These are phyloP conservation scores for Calonectria naviculata DNA, from an alignment of 2,329 filamentous ascomycete genomes.

Conservation along the genomic window DNA sequence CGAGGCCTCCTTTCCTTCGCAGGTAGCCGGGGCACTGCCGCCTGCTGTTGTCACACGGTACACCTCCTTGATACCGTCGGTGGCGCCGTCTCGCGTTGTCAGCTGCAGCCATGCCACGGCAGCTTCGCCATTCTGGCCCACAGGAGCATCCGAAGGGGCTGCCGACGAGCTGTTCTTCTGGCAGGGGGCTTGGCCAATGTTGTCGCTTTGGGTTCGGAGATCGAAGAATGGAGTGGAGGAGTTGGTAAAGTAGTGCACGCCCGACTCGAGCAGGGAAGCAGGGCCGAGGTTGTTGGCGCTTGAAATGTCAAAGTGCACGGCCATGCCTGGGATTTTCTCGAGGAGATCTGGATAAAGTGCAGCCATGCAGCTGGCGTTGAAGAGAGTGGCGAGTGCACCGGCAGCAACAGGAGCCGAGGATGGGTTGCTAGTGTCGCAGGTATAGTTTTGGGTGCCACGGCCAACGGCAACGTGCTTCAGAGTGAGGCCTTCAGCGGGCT, in stretches of 20 bases:
- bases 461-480: slow-evolving; percentile 87
- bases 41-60: slow-evolving; percentile 89
- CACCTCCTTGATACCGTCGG: slow-evolving; percentile 75
- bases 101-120: slow-evolving; percentile 88
- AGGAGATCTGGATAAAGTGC: slow-evolving; percentile 76
- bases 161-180: slow-evolving; percentile 69
- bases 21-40: slow-evolving; percentile 79
- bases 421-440: slow-evolving; percentile 73
- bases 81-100: slow-evolving; percentile 61
- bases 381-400: slow-evolving; percentile 86
- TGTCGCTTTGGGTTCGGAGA: slow-evolving; percentile 67
- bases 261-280: slow-evolving; percentile 72
- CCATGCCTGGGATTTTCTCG: slow-evolving; percentile 71
- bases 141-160: slow-evolving; percentile 71
- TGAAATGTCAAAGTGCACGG: slow-evolving; percentile 73
- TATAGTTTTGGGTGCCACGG: slow-evolving; percentile 94
- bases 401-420: slow-evolving; percentile 70
- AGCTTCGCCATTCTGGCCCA: slow-evolving; percentile 71
- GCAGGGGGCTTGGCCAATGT: slow-evolving; percentile 70
- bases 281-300: slow-evolving; percentile 59
- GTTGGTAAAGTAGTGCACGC: slow-evolving; percentile 85
- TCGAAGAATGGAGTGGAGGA: slow-evolving; percentile 82
- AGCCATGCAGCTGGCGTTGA: slow-evolving; percentile 86
- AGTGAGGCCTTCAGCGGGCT: slow-evolving; percentile 67
- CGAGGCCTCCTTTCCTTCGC: slow-evolving; percentile 68